Base-by-base conservation (phyloP, 1,284 basidiomycete species). In the Cryptococcus amylolentus region DNA sequence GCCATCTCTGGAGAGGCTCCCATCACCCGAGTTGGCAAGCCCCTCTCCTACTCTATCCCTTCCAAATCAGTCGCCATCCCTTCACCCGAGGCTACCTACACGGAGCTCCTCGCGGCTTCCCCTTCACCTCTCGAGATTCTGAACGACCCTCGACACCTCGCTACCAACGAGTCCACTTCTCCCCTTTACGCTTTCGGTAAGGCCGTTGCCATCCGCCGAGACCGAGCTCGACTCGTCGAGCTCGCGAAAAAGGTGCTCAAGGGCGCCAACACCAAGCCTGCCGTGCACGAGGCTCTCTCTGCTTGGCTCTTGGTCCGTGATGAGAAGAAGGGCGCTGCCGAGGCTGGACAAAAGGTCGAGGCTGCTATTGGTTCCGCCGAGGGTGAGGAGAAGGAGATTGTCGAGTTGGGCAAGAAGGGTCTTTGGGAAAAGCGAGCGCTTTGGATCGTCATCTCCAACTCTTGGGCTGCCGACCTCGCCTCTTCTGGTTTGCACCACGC, bases 391-490 rank as follows among this genome's bases (percentile, higher is more conserved):
- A 64, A 64, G 40, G 71, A 75, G 63, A 82, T 84, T 3, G 77
- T 82, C 44, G 81, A 80, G 44, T 81, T 89, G 39, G 77, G 82
- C 8, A 79, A 87, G 18, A 81, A 82, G 35, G 76, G 82, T 37
- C 83, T 86, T 65, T 84, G 94, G 66, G 78, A 83, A 46, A 79
- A 84, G 14, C 80, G 81, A 45, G 90, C 89, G 1, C 83, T 91
- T 56, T 98, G 94, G 94, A 98, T 98, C 75, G 88, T 98, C 65
- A 93, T 95, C 26, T 96, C 91, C 49, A 95, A 98, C 73, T 88
- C 91, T 0, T 98, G 95, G 95, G 89, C 94, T 0, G 92, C 95
- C 73, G 95, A 98, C 77, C 85, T 97, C 49, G 95, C 94, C 45
- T 86, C 92, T n/a, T 94, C 92, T 3, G 95, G 94, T 62, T 81